Base-by-base conservation (phyloP, 2,329 filamentous ascomycete genomes). In the Domatiomyces globalis region DNA sequence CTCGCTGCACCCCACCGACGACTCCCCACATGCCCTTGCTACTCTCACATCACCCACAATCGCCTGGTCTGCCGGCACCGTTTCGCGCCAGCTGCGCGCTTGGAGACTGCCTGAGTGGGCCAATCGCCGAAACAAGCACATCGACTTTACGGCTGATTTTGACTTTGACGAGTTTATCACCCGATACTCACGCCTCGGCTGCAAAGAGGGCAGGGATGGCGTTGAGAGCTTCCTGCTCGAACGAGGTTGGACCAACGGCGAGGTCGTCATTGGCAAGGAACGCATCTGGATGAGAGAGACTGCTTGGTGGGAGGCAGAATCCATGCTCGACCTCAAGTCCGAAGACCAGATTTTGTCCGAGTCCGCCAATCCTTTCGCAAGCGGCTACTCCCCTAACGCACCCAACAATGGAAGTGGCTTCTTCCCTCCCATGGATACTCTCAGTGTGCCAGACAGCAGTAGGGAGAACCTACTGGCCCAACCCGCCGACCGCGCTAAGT, bases 231-330 rank as follows among this genome's bases (percentile, higher is more conserved):
- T 90, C 87, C 77, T 94, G 52, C 76, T 96, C 48, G 89, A 96
- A 68, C 82, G 92, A 53, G 92, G 92, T 1, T 98, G 92, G 92
- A 95, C 87, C 70, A 98, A 98, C 60, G 92, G 92, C 42, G 92
- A 96, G 69, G 88, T 96, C 1, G 81, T 95, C 4, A 75, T 96
- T 29, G 92, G 92, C 51, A 83, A 81, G 52, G 88, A 96, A 67
- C 85, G 92, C 29, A 81, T 98, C 43, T 98, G 92, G 92, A 89
- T 96, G 73, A 80, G 90, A 48, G 92, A 98, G 68, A 77, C 73
- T 52, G 85, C 89, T 1, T 98, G 92, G 90, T 96, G 90, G 90
- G 90, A 96, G 68, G 90, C 89, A 4, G 92, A 98, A 70, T 86
- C 80, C 55, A 94, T 95, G 85, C 81, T 96, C 25, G 92, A 98